A percentile compares a stretch with the other conserved stretches of the same genome.
These are phyloP conservation scores for Diaporthe sp. DNA, from an alignment of 2,329 filamentous ascomycete species.

Conservation along the genomic window DNA sequence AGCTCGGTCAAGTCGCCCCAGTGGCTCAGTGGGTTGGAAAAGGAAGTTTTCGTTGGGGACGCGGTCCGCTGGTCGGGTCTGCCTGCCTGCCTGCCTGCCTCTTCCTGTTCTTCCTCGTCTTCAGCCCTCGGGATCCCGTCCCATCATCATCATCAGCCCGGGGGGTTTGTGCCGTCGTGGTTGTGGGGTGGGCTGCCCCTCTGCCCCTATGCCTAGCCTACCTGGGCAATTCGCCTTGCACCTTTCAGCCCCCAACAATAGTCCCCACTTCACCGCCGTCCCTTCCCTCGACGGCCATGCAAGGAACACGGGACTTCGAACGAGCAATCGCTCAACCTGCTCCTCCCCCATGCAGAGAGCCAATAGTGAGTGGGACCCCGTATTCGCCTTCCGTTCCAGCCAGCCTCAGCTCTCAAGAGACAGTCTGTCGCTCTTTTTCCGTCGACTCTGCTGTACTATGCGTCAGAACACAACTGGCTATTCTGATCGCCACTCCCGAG, in stretches of 20 bases:
- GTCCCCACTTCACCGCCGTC: slow-evolving; percentile 26
- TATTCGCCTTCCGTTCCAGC: slow-evolving; percentile 25
- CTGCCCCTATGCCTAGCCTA: background rate
- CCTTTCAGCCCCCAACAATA: slow-evolving; percentile 25
- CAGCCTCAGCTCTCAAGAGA: slow-evolving; percentile 7
- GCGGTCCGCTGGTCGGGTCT: too few species aligned
- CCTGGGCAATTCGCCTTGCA: background rate
- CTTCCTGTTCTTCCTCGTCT: background rate
- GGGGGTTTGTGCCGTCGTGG: background rate
- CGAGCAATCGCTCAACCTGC: background rate
- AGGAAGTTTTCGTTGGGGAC: slow-evolving; percentile 11
- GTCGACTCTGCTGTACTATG: background rate
- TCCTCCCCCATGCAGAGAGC: background rate
- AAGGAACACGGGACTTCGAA: slow-evolving; percentile 19
- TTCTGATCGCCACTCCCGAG: background rate
- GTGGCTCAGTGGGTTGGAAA: background rate
- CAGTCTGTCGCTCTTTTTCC: background rate
- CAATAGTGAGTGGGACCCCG: slow-evolving; percentile 26
- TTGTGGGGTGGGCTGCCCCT: slow-evolving; percentile 15
- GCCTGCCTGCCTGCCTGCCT: too few species aligned
- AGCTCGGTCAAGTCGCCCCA: slow-evolving; percentile 1
- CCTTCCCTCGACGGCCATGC: slow-evolving; percentile 22
- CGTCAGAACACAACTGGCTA: background rate
- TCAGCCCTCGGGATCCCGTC: slow-evolving; percentile 19
- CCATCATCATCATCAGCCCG: background rate